Conservation (phyloP, 2,329 filamentous ascomycete genomes). For the Nemania bipapillata region DNA sequence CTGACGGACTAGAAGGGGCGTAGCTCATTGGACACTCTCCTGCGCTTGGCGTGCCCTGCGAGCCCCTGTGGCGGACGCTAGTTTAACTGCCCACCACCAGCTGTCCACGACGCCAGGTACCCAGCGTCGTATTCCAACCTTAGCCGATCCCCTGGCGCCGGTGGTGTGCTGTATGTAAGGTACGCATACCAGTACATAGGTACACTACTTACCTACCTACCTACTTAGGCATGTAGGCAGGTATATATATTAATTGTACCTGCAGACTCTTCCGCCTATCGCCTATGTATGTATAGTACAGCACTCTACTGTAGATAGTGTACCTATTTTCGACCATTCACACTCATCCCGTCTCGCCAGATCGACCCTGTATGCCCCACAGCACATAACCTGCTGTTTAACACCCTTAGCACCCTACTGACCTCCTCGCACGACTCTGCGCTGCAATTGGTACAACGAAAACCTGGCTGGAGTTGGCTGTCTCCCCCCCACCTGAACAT, state of each 20-base stretch:
- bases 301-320: no score
- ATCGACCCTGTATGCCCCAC: conserved; percentile 22
- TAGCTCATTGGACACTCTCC: conserved; percentile 18
- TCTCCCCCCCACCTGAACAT: no score
- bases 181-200: conserved; percentile 10
- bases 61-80: conserved; percentile 32
- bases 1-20: conserved; percentile 8
- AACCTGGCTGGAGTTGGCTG: conserved; percentile 24
- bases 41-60: conserved; percentile 1
- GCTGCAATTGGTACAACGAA: conserved; percentile 8
- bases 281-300: no score
- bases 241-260: conserved; percentile 4
- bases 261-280: background rate
- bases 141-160: conserved; percentile 13
- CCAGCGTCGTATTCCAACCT: background rate
- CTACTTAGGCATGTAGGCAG: no score
- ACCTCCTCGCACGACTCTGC: background rate
- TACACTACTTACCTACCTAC: background rate
- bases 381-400: conserved; percentile 8
- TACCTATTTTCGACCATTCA: conserved; percentile 29
- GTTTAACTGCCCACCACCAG: conserved; percentile 12
- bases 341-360: conserved; percentile 36
- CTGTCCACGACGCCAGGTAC: background rate
- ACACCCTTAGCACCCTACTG: no score
- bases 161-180: background rate